Evolutionary conservation across 345 rosid species (phyloP).

Genomic region (Iberis pinnata): DNA sequence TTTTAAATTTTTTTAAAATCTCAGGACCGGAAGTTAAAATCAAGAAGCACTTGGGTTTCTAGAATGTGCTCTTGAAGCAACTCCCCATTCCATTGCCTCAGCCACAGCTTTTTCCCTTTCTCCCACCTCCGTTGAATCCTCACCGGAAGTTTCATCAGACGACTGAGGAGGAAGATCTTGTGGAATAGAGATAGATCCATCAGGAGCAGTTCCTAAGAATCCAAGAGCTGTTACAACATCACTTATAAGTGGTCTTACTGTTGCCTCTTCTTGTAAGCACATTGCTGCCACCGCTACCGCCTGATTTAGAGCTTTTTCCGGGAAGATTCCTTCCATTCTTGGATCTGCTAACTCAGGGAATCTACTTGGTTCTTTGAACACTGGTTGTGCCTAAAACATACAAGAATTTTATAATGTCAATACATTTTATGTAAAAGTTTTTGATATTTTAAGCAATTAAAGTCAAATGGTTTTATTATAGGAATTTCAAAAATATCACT

Average conservation of each 20-base stretch:
- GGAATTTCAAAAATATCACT: too few species aligned
- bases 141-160: constrained; percentile 11
- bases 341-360: constrained; percentile 69
- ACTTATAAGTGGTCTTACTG: constrained; percentile 63
- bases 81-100: constrained; percentile 67
- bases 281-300: constrained; percentile 78
- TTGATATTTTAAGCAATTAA: background rate
- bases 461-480: background rate
- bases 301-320: constrained; percentile 55
- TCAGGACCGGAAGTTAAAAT: too few species aligned
- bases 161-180: constrained; percentile 17
- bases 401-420: background rate
- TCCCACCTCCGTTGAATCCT: background rate
- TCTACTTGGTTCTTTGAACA: constrained; percentile 58
- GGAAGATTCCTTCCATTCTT: constrained; percentile 44
- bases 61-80: constrained; percentile 35
- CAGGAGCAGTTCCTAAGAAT: constrained; percentile 45
- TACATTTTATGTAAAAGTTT: background rate
- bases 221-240: constrained; percentile 78
- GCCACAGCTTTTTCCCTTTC: constrained; percentile 55
- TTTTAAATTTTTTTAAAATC: too few species aligned
- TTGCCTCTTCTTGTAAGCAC: constrained; percentile 78
- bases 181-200: constrained; percentile 29
- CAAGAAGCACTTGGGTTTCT: constrained; percentile 31
- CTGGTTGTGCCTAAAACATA: constrained; percentile 62